phyloP scores from a whole-genome alignment of 768 basidiomycete genomes.

The Dioszegia crocea region DNA sequence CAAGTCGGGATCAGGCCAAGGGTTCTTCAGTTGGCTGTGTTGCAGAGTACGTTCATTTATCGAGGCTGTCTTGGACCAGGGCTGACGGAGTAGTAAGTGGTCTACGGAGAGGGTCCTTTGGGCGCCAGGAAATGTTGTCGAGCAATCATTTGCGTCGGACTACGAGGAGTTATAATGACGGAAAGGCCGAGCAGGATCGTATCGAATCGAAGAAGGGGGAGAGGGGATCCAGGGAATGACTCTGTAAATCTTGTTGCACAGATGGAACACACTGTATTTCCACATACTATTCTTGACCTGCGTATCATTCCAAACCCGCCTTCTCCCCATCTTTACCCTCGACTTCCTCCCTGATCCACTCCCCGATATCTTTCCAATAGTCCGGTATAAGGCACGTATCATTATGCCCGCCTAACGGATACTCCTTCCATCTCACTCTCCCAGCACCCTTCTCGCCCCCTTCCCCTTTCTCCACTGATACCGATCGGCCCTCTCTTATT shows the following conservation, averaged over 20 bases:
- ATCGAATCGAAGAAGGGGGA: too few relatives aligned
- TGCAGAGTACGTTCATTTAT: neutral
- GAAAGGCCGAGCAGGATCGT: too few relatives aligned
- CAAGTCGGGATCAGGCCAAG: neutral
- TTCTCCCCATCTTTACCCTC: conserved; percentile 4
- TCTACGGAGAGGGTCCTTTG: neutral
- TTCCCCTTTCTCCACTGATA: neutral
- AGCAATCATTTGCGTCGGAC: neutral
- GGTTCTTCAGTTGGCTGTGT: neutral
- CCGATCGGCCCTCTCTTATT: conserved; percentile 9
- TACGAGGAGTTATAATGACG: too few relatives aligned
- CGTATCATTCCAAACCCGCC: neutral
- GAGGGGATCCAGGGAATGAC: too few relatives aligned
- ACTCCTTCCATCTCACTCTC: conserved; percentile 47
- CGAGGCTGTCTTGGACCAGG: too few relatives aligned
- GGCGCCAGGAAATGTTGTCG: neutral
- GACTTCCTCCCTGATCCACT: conserved; percentile 45
- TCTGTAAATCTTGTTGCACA: too few relatives aligned
- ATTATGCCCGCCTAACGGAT: conserved; percentile 50
- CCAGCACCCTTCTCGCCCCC: conserved; percentile 28
- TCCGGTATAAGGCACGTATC: conserved; percentile 51
- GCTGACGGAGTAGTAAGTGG: too few relatives aligned
- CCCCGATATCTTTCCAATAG: conserved; percentile 49
- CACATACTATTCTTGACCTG: too few relatives aligned
- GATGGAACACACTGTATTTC: too few relatives aligned